Evolutionary conservation across 208 protist species (phyloP), one percentile per base, ranked within the genome.

Genomic region (Spongospora subterranea): DNA sequence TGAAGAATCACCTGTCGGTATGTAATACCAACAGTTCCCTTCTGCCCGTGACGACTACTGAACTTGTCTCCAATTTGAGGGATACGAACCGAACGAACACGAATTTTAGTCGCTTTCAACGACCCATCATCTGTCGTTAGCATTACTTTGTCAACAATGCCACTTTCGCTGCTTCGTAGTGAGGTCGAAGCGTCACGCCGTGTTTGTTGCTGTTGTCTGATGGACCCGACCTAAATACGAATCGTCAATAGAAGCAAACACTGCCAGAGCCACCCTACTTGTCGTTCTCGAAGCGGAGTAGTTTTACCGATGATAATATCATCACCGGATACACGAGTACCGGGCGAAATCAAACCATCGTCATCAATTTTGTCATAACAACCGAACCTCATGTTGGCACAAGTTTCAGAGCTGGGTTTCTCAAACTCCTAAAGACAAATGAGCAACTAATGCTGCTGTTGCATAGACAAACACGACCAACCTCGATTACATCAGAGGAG

Each of bases 11-110:
- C n/a, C n/a, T 98, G 97, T 54, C 95, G 89, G 91, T 98, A 98
- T 0, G 96, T 95, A 90, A 99, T 98, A 77, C 98, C 98, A 91
- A 94, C 95, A 0, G 97, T 98, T 82, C 98, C 98, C 93, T 99
- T 99, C 92, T 99, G 98, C 20, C 98, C 98, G 93, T 99, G 98
- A 53, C 98, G 95, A 46, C 95, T 97, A 11, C 96, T 96, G 92
- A 99, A 99, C 92, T 99, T 99, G 92, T 99, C 98, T 45, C 98
- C 98, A 35, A 97, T 92, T 91, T 97, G 93, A 53, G 94, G 94
- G 65, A 94, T 91, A 35, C 92, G 54, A 29, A 92, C 54, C 1
- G 94, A 95, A 53, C 98, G 94, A 0, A 99, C 94, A 90, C 97
- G 96, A 24, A 99, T 96, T 90, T 96, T 96, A 46, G 92, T 93